These are phyloP conservation scores for Botryotinia narcissicola DNA, from an alignment of 2,329 filamentous ascomycete genomes.

Conservation along the genomic window DNA sequence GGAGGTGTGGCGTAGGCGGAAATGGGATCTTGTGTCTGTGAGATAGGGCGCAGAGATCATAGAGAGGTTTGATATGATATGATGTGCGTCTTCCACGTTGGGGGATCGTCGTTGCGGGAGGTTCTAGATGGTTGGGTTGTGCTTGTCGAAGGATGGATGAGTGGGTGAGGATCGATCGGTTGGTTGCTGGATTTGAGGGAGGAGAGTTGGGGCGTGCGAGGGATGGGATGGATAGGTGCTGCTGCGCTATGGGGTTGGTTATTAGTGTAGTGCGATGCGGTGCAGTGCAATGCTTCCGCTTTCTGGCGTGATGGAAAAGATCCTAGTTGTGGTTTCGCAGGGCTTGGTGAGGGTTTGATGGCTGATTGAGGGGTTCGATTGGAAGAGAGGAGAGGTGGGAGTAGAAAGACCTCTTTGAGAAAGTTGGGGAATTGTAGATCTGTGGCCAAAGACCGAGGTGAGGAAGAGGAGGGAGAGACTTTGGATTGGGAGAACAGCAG, in stretches of 20 bases:
- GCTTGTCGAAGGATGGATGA: not conserved
- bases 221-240: not conserved
- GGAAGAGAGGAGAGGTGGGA: not conserved
- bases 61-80: not conserved
- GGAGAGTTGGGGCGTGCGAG: not conserved
- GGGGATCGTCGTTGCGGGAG: not conserved
- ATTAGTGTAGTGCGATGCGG: not conserved
- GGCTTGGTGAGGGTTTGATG: not conserved
- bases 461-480: not conserved
- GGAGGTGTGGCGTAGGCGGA: not conserved
- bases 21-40: not conserved
- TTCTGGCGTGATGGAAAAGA: not conserved
- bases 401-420: not conserved
- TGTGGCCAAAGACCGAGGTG: not conserved
- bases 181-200: not conserved
- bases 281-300: not conserved
- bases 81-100: not conserved
- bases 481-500: not conserved
- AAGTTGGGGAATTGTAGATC: not conserved
- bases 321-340: not conserved
- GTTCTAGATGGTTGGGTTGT: not conserved
- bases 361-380: not conserved
- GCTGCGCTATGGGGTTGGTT: not conserved
- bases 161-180: not conserved
- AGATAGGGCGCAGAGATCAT: not conserved